Evolutionary conservation across 2,329 filamentous ascomycete genomes (phyloP), one percentile per base, ranked within the genome.

Genomic region (Arthrobotrys sphaeroides): DNA sequence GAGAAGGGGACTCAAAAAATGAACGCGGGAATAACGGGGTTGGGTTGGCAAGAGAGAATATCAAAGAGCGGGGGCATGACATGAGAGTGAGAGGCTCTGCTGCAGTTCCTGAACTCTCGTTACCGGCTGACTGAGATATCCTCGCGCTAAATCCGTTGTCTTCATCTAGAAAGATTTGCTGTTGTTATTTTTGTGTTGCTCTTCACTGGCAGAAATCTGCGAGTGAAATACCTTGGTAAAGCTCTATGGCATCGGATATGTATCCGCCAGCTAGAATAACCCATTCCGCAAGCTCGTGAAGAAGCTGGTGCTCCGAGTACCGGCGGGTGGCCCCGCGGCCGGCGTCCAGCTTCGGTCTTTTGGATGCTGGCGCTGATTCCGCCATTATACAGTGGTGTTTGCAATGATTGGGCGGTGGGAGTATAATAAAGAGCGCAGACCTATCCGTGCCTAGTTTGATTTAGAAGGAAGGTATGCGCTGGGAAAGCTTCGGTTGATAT

Each of bases 31-130:
- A 22, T 18, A 22, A 16, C 18, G 72, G 72, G 16, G n/a, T 38
- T 9, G 72, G 72, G 16, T 69, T 75, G 6, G 33, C 57, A 12
- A 75, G 42, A 33, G 72, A 75, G n/a, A 75, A 75, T 13, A 75
- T 53, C 13, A 68, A 43, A 43, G 64, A 64, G 1, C 20, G 36
- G 16, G 72, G 72, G 38, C 72, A 75, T 51, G 72, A 59, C 13
- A 69, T 42, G 13, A 75, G 49, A 5, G 59, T 57, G 5, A 59
- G 3, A 12, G 57, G 24, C 18, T 18, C 47, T 38, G 5, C n/a
- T 57, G 2, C 22, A 16, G 16, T 40, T 12, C 13, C 33, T 43
- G 16, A 13, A 1, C 7, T 12, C 4, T 12, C n/a, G 3, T 22
- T 18, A n/a, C 5, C 45, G 45, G 22, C 43, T 5, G 24, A 20